Conservation (phyloP, 2,329 filamentous ascomycete species). For the Chaetomium olivaceum region DNA sequence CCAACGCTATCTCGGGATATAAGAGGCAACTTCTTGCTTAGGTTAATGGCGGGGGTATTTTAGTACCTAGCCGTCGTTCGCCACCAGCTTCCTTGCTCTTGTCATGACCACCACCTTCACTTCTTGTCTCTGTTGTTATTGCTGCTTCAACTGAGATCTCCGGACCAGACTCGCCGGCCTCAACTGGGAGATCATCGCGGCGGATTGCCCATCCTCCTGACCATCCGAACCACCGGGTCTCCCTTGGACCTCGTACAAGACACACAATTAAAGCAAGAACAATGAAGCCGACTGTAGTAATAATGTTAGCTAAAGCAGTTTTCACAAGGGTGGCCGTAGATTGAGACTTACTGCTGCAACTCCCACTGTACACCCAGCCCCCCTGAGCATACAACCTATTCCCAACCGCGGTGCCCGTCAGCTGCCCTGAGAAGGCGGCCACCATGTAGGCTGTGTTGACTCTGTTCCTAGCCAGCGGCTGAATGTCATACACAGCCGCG, state of each 20-base stretch:
- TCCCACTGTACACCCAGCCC: slow-evolving; percentile 53
- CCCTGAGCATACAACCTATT: slow-evolving; percentile 54
- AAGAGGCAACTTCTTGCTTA: no score
- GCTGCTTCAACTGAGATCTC: background rate
- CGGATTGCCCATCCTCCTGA: slow-evolving; percentile 44
- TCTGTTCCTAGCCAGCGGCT: slow-evolving; percentile 69
- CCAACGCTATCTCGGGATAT: no score
- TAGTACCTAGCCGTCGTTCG: no score
- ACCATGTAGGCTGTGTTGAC: slow-evolving; percentile 86
- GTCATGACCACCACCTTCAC: background rate
- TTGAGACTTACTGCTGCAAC: slow-evolving; percentile 40
- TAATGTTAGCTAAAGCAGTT: background rate
- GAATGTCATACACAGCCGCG: slow-evolving; percentile 67
- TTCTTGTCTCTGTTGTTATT: background rate
- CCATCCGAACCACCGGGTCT: slow-evolving; percentile 47
- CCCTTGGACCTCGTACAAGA: slow-evolving; percentile 43
- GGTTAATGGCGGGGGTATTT: no score
- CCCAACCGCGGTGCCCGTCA: slow-evolving; percentile 66
- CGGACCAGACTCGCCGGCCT: background rate
- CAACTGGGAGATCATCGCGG: slow-evolving; percentile 27
- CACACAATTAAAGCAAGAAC: slow-evolving; percentile 41
- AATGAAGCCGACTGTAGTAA: slow-evolving; percentile 40
- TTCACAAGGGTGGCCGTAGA: background rate
- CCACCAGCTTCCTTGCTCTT: no score
- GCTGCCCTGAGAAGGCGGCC: slow-evolving; percentile 70